Conservation (phyloP, 2,329 filamentous ascomycete species). For the Alternaria triticina region DNA sequence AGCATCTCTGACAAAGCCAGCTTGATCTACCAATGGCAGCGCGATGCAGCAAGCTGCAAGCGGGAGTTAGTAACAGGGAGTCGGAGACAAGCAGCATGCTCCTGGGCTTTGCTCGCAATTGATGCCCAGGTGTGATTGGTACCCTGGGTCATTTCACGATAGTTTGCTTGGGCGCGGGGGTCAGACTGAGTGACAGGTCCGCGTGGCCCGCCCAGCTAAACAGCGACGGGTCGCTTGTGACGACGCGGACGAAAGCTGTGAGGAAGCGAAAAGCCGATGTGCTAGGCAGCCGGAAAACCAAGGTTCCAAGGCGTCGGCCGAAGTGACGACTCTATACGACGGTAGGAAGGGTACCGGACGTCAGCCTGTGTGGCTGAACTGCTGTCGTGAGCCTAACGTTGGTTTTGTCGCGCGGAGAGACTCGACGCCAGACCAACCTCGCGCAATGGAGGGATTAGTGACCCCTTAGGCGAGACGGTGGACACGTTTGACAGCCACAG, state of each 20-base stretch:
- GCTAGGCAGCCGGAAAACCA: slow-evolving; percentile 7
- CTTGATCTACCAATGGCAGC: slow-evolving; percentile 23
- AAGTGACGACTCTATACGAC: slow-evolving; percentile 15
- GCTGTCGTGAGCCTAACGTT: slow-evolving; percentile 8
- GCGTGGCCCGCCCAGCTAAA: background rate
- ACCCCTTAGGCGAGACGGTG: slow-evolving; percentile 20
- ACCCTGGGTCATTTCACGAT: slow-evolving; percentile 15
- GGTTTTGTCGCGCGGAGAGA: slow-evolving; percentile 1
- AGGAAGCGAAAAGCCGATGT: slow-evolving; percentile 21
- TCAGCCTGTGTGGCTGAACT: slow-evolving; percentile 1
- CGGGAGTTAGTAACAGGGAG: background rate
- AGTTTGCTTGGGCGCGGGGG: slow-evolving; percentile 5
- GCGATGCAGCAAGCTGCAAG: background rate
- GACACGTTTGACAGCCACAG: slow-evolving; percentile 33
- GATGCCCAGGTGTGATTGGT: slow-evolving; percentile 2
- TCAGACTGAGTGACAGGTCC: background rate
- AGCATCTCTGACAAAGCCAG: slow-evolving; percentile 34
- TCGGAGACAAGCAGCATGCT: too few species aligned
- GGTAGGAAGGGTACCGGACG: background rate
- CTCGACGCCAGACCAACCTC: background rate
- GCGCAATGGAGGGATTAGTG: slow-evolving; percentile 5
- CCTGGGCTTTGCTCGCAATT: background rate
- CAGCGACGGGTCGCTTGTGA: slow-evolving; percentile 1
- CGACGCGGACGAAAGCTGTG: slow-evolving; percentile 14
- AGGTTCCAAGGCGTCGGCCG: slow-evolving; percentile 22